Percentiles rank a stretch among this genome's conserved stretches.
These are phyloP conservation scores for Heterococcus sp. DNA, from an alignment of 108 stramenopile genomes.

Conservation along the genomic window DNA sequence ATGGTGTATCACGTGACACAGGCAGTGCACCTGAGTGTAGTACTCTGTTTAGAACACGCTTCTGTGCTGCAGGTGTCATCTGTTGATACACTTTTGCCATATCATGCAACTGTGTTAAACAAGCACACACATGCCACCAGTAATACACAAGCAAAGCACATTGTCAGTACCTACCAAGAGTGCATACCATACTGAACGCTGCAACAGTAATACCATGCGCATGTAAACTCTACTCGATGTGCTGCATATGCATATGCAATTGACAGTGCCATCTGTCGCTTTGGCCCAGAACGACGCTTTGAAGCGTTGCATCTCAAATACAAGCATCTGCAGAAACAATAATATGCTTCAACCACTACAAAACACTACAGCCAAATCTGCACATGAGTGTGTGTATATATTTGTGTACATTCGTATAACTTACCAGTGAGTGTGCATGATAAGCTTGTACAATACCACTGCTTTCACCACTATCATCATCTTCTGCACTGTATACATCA, in stretches of 20 bases:
- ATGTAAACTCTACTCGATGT: not conserved
- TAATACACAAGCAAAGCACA: not conserved
- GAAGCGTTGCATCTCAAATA: no score
- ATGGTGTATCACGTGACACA: constrained; percentile 53
- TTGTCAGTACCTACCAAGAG: not conserved
- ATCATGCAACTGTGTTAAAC: constrained; percentile 14
- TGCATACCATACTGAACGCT: not conserved
- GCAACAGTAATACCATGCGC: not conserved
- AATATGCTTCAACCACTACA: no score
- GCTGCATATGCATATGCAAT: no score
- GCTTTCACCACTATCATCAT: not conserved
- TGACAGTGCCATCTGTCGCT: no score
- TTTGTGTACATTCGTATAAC: no score
- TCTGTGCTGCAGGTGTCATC: constrained; percentile 46
- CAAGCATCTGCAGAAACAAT: no score
- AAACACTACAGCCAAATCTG: no score
- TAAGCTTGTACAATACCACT: not conserved
- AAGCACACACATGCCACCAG: not conserved
- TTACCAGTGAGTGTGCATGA: not conserved
- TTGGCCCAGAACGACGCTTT: no score
- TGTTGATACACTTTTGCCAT: constrained; percentile 11
- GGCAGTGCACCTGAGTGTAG: constrained; percentile 54
- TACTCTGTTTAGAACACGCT: constrained; percentile 39
- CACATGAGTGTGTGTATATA: no score
- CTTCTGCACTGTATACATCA: not conserved